Evolutionary conservation across 108 stramenopile species (phyloP), one percentile per base, ranked within the genome.

Genomic region (Pseudonitzschia delicatissima): DNA sequence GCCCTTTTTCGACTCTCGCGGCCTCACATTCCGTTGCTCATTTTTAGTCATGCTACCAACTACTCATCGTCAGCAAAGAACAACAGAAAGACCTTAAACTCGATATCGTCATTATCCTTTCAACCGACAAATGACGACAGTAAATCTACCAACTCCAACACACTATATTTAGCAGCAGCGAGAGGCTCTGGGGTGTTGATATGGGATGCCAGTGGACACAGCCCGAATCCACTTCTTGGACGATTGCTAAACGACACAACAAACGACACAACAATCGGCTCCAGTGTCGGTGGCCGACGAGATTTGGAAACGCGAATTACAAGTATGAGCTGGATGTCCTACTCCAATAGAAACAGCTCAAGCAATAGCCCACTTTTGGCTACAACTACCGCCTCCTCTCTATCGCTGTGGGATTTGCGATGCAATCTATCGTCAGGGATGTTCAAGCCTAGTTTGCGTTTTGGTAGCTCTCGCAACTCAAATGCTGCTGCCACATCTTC

Each of bases 171-270:
- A 33, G 90, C 90, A 8, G 80, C 90, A 2, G 81, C 86, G 11
- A 66, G 85, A 48, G 86, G 90, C 42, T 73, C 64, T n/a, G 84
- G 83, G 2, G 74, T 84, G 17, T 36, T 91, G 36, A 71, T 91
- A 21, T 91, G 87, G 85, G 90, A 91, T 72, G 87, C 82, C 31
- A 84, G 82, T 28, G 90, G 90, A 26, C 83, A 82, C 20, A 76
- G 83, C 33, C 64, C 82, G 27, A 87, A 77, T 48, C 90, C 90
- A 13, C 57, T 91, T 3, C 55, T 87, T 26, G 87, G 87, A 39
- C 66, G 87, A 62, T 74, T 91, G 25, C 63, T 74, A 15, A 69
- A 78, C 5, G 69, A 77, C n/a, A 36, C 36, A 63, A 58, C 58
- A 42, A 64, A 20, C 42, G 53, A 64, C 48, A 21, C 62, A 2